Evolutionary conservation across 176 grass and related monocot species (phyloP), one percentile per base, ranked within the genome.

Genomic region (Zea luxurians): DNA sequence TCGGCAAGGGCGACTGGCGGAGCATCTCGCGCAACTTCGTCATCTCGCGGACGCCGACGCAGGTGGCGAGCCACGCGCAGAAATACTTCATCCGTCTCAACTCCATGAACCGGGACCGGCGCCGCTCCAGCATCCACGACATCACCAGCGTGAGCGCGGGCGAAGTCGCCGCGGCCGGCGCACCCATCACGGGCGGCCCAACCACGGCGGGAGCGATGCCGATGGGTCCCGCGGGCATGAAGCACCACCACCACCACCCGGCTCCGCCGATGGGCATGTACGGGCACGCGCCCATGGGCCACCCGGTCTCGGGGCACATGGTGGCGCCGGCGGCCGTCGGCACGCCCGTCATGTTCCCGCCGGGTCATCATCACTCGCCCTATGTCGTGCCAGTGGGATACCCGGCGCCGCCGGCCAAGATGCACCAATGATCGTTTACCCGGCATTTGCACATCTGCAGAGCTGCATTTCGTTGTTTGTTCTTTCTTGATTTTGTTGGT

Each of bases 1-100:
- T 99, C 69, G 96, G 96, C 46, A 99, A 99, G 84, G 96, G 92
- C 2, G 96, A 99, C 61, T 99, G 92, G 96, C 76, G 96, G 76
- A 99, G 96, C 88, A 99, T 99, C 84, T 99, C 96, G 18, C 88
- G 96, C 66, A 99, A 95, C 69, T 99, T 92, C 54, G 92, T 99
- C 63, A 89, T 90, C 69, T 99, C 96, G 13, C 88, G 96, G 67
- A 95, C 96, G 37, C 96, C 96, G 10, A 96, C 96, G 78, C 96
- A 99, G 84, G 96, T 99, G 41, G 96, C 96, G 8, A 95, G 92
- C 78, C 96, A 95, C 77, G 96, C 96, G 3, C 96, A 99, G 78
- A 99, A 99, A 63, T 95, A 99, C 83, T 99, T 99, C 81, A 95
- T 95, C 86, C 89, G 96, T 41, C 75, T 93, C 49, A 95, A 92